Conservation (phyloP, 805 yeast species). For the Candida khao-thaluensis region DNA sequence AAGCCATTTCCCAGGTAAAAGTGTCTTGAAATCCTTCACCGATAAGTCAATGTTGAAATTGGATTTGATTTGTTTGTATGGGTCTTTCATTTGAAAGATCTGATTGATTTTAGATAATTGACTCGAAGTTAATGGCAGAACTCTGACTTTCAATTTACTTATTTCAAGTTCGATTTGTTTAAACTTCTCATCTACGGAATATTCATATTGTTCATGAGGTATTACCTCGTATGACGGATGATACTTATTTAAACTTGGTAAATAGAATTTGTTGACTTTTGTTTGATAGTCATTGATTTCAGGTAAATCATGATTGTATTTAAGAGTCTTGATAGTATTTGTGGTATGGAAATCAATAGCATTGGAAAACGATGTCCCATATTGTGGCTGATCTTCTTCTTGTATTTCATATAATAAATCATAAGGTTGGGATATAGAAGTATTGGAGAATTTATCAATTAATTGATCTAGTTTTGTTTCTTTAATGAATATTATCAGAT, state of each 20-base stretch:
- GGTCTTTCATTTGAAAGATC: constrained; percentile 13
- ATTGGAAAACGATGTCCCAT: constrained; percentile 16
- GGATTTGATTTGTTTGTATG: constrained; percentile 13
- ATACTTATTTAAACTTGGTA: constrained; percentile 12
- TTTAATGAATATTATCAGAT: constrained; percentile 2
- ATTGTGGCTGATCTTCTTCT: constrained; percentile 9
- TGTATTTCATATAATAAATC: neutral
- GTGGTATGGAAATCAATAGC: constrained; percentile 12
- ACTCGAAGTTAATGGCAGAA: constrained; percentile 13
- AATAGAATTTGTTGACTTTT: constrained; percentile 14
- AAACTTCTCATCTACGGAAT: constrained; percentile 14
- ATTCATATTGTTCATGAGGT: constrained; percentile 3
- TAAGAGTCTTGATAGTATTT: constrained; percentile 10
- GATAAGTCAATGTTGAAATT: constrained; percentile 53
- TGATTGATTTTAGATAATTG: constrained; percentile 15
- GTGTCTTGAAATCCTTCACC: constrained; percentile 66
- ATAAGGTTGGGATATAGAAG: constrained; percentile 1
- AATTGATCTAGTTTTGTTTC: constrained; percentile 6
- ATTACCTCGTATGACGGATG: neutral
- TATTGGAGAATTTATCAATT: constrained; percentile 3
- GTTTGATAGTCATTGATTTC: constrained; percentile 11
- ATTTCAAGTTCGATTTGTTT: constrained; percentile 18
- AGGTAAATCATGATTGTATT: constrained; percentile 13
- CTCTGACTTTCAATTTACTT: constrained; percentile 10
- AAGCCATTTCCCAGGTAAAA: constrained; percentile 75